phyloP scores from a whole-genome alignment of 495 filamentous ascomycete genomes.

The Podospora pseudocomata region DNA sequence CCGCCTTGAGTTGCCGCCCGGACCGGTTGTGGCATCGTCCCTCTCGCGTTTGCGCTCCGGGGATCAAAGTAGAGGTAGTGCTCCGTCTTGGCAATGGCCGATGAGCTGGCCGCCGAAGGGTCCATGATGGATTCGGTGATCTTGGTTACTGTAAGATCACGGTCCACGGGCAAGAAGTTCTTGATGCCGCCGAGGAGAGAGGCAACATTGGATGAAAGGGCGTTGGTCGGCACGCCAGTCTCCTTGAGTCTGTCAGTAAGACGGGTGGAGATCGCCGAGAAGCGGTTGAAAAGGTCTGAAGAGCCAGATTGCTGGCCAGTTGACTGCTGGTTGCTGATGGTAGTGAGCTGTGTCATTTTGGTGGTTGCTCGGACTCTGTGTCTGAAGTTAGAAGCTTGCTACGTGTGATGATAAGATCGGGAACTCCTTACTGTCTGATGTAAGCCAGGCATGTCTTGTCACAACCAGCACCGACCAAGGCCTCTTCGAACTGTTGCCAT shows the following conservation, averaged over 20 bases:
- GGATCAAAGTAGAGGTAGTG: constrained; percentile 99
- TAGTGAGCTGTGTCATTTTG: constrained; percentile 98
- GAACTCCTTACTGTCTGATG: constrained; percentile 64
- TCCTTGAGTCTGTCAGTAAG: constrained; percentile 93
- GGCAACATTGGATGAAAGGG: constrained; percentile 77
- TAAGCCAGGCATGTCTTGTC: constrained; percentile 76
- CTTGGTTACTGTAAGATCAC: constrained; percentile 93
- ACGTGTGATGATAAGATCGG: not conserved
- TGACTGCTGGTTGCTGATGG: constrained; percentile 57
- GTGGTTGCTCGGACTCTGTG: constrained; percentile 86
- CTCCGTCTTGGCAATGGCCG: constrained; percentile 94
- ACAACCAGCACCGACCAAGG: constrained; percentile 68
- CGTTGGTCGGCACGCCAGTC: constrained; percentile 59
- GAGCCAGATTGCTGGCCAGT: constrained; percentile 56
- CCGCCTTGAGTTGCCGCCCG: constrained; percentile 32
- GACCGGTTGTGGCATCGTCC: constrained; percentile 76
- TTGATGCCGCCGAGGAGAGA: constrained; percentile 96
- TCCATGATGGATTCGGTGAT: constrained; percentile 99
- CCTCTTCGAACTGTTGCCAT: constrained; percentile 83
- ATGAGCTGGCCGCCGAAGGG: constrained; percentile 79
- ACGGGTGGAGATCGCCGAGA: constrained; percentile 81
- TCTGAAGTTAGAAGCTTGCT: constrained; percentile 28
- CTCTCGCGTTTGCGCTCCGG: constrained; percentile 83
- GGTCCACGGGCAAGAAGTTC: constrained; percentile 93
- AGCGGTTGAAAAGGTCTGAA: constrained; percentile 80